A percentile compares a stretch with the other conserved stretches of the same genome.
Evolutionary conservation across 257 asterid genomes (phyloP).

Genomic region (Jacaranda mimosifolia): DNA sequence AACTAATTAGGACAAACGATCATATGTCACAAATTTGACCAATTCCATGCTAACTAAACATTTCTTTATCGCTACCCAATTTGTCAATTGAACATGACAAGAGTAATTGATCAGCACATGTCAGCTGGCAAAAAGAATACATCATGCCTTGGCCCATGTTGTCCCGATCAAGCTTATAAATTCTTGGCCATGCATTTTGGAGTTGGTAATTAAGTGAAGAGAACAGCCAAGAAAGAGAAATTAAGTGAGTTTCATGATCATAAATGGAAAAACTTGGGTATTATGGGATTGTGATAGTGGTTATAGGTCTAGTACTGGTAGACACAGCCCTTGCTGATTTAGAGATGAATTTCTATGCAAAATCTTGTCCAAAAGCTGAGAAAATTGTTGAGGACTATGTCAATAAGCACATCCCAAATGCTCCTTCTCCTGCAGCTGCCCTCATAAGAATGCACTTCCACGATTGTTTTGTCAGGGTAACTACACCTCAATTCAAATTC

Average conservation of each 20-base stretch:
- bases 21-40: too few species aligned
- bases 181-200: background rate
- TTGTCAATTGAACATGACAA: too few species aligned
- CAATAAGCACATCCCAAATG: constrained; percentile 48
- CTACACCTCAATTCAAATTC: background rate
- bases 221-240: background rate
- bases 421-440: constrained; percentile 59
- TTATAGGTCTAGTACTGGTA: constrained; percentile 13
- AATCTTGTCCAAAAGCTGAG: constrained; percentile 60
- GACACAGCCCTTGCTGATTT: constrained; percentile 43
- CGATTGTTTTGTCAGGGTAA: constrained; percentile 51
- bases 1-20: too few species aligned
- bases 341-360: constrained; percentile 49
- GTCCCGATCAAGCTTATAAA: background rate
- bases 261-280: constrained; percentile 35
- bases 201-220: background rate
- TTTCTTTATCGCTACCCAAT: too few species aligned
- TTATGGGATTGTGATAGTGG: constrained; percentile 13
- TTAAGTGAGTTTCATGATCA: background rate
- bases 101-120: background rate
- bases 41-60: too few species aligned
- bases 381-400: constrained; percentile 52
- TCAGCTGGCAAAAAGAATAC: background rate
- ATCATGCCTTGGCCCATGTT: background rate
- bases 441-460: constrained; percentile 49